Evolutionary conservation across 441 rosid species (phyloP).

Genomic region (Sinapis alba): DNA sequence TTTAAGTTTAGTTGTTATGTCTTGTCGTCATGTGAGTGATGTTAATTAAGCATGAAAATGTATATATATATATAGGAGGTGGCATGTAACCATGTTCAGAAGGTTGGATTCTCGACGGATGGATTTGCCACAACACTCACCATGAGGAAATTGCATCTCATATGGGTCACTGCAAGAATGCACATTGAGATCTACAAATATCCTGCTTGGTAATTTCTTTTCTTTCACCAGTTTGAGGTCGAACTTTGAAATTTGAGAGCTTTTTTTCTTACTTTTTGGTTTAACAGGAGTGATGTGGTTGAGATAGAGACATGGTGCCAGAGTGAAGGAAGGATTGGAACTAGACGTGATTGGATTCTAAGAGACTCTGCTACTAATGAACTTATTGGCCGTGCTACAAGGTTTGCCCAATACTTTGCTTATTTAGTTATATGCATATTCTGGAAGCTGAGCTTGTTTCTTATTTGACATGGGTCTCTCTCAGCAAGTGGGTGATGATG

Average conservation of each 20-base stretch:
- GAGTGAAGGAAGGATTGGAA: slow-evolving; percentile 91
- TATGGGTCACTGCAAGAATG: slow-evolving; percentile 98
- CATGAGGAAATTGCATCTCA: slow-evolving; percentile 92
- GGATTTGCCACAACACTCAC: slow-evolving; percentile 85
- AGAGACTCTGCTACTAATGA: slow-evolving; percentile 70
- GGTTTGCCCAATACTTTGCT: slow-evolving; percentile 46
- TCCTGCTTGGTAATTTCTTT: slow-evolving; percentile 74
- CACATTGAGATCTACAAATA: slow-evolving; percentile 92
- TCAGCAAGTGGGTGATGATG: slow-evolving; percentile 99
- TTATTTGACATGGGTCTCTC: slow-evolving; percentile 36
- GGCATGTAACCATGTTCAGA: slow-evolving; percentile 89
- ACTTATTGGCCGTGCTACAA: slow-evolving; percentile 94
- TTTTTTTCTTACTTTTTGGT: slow-evolving; percentile 31
- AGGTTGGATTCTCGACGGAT: slow-evolving; percentile 84
- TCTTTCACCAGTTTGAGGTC: slow-evolving; percentile 15
- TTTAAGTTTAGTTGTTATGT: not conserved
- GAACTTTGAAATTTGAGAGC: slow-evolving; percentile 37
- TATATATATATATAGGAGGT: slow-evolving; percentile 59
- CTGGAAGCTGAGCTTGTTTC: not conserved
- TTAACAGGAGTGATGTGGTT: slow-evolving; percentile 83
- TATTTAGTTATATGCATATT: not conserved
- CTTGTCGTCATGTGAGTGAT: not conserved
- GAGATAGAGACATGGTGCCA: slow-evolving; percentile 99
- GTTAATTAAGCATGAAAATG: not conserved
- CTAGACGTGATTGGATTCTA: slow-evolving; percentile 93